These are phyloP conservation scores for Emiliania huxleyi DNA, from an alignment of 78 protist species.

Conservation along the genomic window DNA sequence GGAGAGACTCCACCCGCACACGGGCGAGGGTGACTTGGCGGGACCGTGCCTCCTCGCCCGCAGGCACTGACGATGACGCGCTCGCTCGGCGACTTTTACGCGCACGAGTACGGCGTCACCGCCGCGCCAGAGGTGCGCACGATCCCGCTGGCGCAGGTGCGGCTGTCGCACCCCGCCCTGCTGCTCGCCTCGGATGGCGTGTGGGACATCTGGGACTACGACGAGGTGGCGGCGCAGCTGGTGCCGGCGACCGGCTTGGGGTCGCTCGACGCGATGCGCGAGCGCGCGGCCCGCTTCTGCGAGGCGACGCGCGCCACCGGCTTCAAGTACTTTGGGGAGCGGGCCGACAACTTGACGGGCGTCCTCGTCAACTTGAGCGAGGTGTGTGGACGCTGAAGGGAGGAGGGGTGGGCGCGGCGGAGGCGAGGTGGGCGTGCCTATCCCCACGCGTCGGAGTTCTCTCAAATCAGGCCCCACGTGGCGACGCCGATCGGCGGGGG, in stretches of 20 bases:
- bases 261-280: neutral
- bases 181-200: neutral
- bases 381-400: no score
- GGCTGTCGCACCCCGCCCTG: neutral
- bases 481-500: no score
- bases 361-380: no score
- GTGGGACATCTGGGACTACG: neutral
- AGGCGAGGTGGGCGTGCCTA: no score
- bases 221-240: neutral
- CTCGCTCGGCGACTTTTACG: constrained; percentile 5
- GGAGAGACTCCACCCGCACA: no score
- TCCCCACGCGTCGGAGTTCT: no score
- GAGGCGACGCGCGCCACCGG: neutral
- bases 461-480: no score
- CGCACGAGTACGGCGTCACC: neutral
- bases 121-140: neutral
- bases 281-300: neutral
- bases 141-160: neutral
- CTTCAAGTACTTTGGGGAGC: neutral
- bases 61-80: neutral
- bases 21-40: no score
- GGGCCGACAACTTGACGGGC: neutral
- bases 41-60: no score
- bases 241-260: neutral
- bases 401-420: no score